Evolutionary conservation across 176 grass and related monocot species (phyloP), one percentile per base, ranked within the genome.

Genomic region (Sorghum bicolor): DNA sequence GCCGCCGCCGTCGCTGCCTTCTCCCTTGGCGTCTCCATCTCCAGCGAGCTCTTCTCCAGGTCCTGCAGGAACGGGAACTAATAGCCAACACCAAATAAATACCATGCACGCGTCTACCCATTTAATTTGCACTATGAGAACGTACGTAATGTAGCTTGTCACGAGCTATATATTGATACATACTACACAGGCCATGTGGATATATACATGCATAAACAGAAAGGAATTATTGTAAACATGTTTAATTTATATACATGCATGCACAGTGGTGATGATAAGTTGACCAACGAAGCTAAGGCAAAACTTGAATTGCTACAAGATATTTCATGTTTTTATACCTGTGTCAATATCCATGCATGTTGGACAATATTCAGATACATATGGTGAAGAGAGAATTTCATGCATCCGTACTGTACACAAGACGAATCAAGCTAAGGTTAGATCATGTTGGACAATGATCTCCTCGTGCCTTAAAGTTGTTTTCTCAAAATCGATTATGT

Each of bases 1-100:
- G 79, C 75, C 22, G 12, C 19, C 5, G 79, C 57, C 15, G 17
- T 61, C 67, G 67, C 79, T 34, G 79, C 79, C 36, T 82, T 90
- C 88, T 86, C 88, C 0, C 6, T 90, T 36, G 88, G 83, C 17
- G 41, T 86, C 57, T 29, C 83, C 34, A 37, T 89, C 64, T 43
- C 88, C 44, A 47, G 77, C 0, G 86, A 44, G 36, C 22, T 90
- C 73, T 74, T 57, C 75, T 68, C 26, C 66, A 90, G 83, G 79
- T 45, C 43, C 43, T 7, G 36, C n/a, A n/a, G n/a, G 36, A 45
- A 2, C 43, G 12, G 43, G 3, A 45, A 45, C 43, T 45, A 45
- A 9, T 12, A 9, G 6, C 2, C 72, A 77, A 66, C 82, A 8
- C 8, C 20, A 8, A 11, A 5, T 14, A 11, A 62, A 33, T n/a